A percentile compares a stretch with the other conserved stretches of the same genome.
phyloP scores from a whole-genome alignment of 2,329 filamentous ascomycete genomes.

The Ophiostoma pallidulum region DNA sequence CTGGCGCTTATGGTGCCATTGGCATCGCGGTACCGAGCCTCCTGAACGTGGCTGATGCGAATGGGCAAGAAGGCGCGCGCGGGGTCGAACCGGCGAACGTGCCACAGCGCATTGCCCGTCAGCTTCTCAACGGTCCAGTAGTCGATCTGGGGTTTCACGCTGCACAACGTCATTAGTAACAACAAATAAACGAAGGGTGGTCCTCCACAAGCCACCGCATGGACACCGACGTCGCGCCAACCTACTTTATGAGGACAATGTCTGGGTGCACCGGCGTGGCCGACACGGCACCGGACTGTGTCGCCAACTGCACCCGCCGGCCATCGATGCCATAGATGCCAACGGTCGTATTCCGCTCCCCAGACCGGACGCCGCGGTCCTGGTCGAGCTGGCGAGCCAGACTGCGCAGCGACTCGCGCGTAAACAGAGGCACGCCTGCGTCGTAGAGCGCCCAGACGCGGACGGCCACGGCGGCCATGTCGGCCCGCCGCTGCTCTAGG shows the following conservation, averaged over 20 bases:
- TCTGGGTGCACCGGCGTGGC: slow-evolving; percentile 11
- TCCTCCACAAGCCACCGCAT: too few species aligned
- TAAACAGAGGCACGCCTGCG: slow-evolving; percentile 15
- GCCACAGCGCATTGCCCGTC: slow-evolving; percentile 14
- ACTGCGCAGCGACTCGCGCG: slow-evolving; percentile 10
- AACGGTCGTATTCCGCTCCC: slow-evolving; percentile 6
- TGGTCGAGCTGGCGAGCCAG: slow-evolving; percentile 13
- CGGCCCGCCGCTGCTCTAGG: slow-evolving; percentile 3
- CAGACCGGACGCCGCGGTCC: slow-evolving; percentile 9
- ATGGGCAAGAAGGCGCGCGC: slow-evolving; percentile 10
- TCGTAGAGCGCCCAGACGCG: slow-evolving; percentile 14
- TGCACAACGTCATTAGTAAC: not conserved
- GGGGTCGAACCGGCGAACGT: slow-evolving; percentile 11
- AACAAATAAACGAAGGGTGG: too few species aligned
- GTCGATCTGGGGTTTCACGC: slow-evolving; percentile 10
- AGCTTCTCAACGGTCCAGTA: slow-evolving; percentile 16
- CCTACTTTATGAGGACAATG: slow-evolving; percentile 15
- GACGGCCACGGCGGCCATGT: slow-evolving; percentile 9
- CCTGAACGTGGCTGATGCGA: slow-evolving; percentile 12
- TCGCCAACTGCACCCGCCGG: slow-evolving; percentile 6
- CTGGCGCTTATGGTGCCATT: slow-evolving; percentile 3
- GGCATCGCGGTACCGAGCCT: slow-evolving; percentile 13
- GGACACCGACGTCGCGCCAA: too few species aligned
- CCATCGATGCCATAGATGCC: slow-evolving; percentile 13
- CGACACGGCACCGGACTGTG: slow-evolving; percentile 3